Conservation (phyloP, 1,284 basidiomycete species). For the Moniliophthora roreri region DNA sequence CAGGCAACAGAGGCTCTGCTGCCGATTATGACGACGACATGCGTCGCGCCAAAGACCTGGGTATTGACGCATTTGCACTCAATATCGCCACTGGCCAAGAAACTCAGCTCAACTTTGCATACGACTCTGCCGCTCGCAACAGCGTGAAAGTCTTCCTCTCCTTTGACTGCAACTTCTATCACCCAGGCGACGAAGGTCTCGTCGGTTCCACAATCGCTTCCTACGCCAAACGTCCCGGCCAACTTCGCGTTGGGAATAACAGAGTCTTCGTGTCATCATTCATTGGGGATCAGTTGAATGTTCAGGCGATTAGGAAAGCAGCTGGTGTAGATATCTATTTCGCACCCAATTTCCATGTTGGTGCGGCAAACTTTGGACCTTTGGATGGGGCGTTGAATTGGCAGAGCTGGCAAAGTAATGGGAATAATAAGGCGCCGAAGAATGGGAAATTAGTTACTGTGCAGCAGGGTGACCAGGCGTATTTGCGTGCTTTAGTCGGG, state of each 20-base stretch:
- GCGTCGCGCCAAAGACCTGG: background rate
- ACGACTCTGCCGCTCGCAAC: constrained; percentile 26
- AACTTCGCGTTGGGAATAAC: background rate
- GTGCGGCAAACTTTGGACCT: background rate
- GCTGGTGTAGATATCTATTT: background rate
- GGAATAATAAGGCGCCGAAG: too few relatives aligned
- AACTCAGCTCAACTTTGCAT: constrained; percentile 28
- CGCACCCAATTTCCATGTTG: constrained; percentile 1
- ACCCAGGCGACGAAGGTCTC: constrained; percentile 15
- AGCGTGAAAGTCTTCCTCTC: constrained; percentile 34
- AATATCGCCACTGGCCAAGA: constrained; percentile 23
- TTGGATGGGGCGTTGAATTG: background rate
- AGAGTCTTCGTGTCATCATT: background rate
- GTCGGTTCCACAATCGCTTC: constrained; percentile 9
- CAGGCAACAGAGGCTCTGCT: constrained; percentile 16
- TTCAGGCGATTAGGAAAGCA: background rate
- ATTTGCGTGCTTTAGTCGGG: too few relatives aligned
- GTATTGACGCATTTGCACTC: constrained; percentile 12
- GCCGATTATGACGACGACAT: constrained; percentile 13
- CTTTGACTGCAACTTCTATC: constrained; percentile 29
- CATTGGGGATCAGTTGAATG: background rate
- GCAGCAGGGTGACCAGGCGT: too few relatives aligned
- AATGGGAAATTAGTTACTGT: too few relatives aligned
- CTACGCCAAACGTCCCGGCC: background rate
- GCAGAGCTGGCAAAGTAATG: too few relatives aligned